Conservation (phyloP, 1,284 basidiomycete genomes). For the Takashimella koratensis region DNA sequence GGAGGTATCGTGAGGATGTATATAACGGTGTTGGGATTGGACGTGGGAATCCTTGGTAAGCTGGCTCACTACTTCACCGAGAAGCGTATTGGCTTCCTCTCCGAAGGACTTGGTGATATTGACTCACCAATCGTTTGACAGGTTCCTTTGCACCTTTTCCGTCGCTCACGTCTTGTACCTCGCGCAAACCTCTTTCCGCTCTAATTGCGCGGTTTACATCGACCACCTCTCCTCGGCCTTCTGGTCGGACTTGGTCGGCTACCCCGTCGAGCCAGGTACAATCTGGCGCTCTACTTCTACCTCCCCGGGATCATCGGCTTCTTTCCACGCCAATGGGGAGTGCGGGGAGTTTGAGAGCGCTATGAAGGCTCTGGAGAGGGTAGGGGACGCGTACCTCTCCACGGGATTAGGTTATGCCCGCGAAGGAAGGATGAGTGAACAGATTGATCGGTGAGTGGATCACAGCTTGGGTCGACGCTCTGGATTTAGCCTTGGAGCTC, state of each 20-base stretch:
- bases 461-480: neutral
- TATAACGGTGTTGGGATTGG: conserved; percentile 49
- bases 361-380: conserved; percentile 21
- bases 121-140: conserved; percentile 2
- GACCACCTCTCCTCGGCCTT: conserved; percentile 31
- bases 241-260: conserved; percentile 38
- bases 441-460: conserved; percentile 45
- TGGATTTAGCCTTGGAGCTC: too few species aligned
- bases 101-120: neutral
- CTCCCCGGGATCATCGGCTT: neutral
- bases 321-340: conserved; percentile 1
- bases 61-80: too few species aligned
- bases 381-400: conserved; percentile 44
- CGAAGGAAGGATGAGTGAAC: conserved; percentile 48
- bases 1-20: conserved; percentile 51
- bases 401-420: neutral
- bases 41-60: conserved; percentile 50
- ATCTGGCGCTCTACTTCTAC: neutral
- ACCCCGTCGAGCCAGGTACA: too few species aligned
- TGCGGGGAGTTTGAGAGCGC: conserved; percentile 21
- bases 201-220: conserved; percentile 23
- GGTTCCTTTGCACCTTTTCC: conserved; percentile 49
- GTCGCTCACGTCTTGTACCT: conserved; percentile 48
- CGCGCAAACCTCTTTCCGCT: conserved; percentile 19
- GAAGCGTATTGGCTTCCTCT: too few species aligned